These are phyloP conservation scores for Camelina neglecta DNA, from an alignment of 345 rosid genomes.

Conservation along the genomic window DNA sequence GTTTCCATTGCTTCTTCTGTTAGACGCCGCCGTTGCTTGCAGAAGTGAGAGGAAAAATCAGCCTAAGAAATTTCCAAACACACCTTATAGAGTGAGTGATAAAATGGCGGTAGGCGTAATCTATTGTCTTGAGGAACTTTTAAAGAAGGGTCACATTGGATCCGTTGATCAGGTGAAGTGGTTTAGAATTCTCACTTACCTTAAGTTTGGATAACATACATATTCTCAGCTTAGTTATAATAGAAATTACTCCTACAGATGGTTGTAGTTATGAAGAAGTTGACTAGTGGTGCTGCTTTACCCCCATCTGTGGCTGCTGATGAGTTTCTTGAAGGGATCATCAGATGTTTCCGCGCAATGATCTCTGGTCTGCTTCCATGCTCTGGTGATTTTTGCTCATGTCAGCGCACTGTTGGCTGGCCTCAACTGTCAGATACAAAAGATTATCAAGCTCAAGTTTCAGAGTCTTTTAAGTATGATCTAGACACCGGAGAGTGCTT, in stretches of 20 bases:
- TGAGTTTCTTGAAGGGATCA: conserved; percentile 89
- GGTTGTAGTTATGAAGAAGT: conserved; percentile 78
- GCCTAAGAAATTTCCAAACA: conserved; percentile 18
- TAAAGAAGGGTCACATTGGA: conserved; percentile 61
- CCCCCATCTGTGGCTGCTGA: conserved; percentile 79
- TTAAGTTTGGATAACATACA: background rate
- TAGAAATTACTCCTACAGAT: conserved; percentile 51
- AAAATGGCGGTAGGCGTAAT: conserved; percentile 77
- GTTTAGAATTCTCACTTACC: background rate
- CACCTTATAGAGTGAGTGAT: conserved; percentile 63
- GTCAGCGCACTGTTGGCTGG: conserved; percentile 57
- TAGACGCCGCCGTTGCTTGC: conserved; percentile 73
- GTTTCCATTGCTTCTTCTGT: conserved; percentile 80
- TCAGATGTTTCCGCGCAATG: conserved; percentile 78
- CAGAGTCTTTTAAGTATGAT: conserved; percentile 40
- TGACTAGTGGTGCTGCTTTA: conserved; percentile 71
- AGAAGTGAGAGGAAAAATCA: conserved; percentile 48
- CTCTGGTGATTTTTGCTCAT: conserved; percentile 62
- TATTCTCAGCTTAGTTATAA: conserved; percentile 5
- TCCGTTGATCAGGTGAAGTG: conserved; percentile 75
- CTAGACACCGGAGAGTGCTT: conserved; percentile 63
- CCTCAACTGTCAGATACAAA: conserved; percentile 58
- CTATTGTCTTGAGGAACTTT: conserved; percentile 82
- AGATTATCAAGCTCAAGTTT: conserved; percentile 40
- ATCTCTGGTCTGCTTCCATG: conserved; percentile 62